Conservation (phyloP, 768 basidiomycete species). For the Trametes villosa region DNA sequence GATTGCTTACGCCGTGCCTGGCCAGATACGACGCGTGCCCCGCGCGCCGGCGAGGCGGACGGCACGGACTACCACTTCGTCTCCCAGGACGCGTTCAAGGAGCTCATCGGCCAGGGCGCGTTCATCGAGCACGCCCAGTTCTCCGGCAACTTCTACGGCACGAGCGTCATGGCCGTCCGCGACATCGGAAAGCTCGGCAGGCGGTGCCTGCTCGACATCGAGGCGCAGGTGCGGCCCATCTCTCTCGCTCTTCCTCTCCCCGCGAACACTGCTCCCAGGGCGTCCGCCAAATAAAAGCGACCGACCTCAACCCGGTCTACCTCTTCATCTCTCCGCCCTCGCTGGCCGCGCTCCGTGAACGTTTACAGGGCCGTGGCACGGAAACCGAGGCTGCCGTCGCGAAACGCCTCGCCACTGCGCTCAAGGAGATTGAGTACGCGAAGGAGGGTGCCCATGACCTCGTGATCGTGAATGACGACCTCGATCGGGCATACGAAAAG, state of each 20-base stretch:
- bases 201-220: conserved; percentile 94
- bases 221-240: conserved; percentile 74
- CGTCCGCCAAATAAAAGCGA: conserved; percentile 88
- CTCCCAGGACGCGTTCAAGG: conserved; percentile 66
- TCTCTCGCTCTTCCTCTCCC: conserved; percentile 7
- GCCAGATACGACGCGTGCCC: conserved; percentile 86
- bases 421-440: conserved; percentile 84
- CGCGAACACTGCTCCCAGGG: conserved; percentile 56
- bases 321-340: conserved; percentile 92
- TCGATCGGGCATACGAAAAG: conserved; percentile 80
- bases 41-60: conserved; percentile 80
- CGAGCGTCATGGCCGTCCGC: conserved; percentile 76
- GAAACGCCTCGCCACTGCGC: conserved; percentile 76
- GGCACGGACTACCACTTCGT: conserved; percentile 92
- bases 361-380: conserved; percentile 82
- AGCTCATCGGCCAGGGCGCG: conserved; percentile 67
- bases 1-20: conserved; percentile 4
- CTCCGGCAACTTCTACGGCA: conserved; percentile 92
- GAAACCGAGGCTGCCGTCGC: conserved; percentile 75
- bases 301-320: conserved; percentile 81
- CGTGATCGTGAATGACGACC: conserved; percentile 88
- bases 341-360: conserved; percentile 65
- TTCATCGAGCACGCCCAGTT: conserved; percentile 97
- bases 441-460: conserved; percentile 77
- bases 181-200: conserved; percentile 68